Conservation (phyloP, 2,329 filamentous ascomycete genomes). For the Nectriaceae sp. region DNA sequence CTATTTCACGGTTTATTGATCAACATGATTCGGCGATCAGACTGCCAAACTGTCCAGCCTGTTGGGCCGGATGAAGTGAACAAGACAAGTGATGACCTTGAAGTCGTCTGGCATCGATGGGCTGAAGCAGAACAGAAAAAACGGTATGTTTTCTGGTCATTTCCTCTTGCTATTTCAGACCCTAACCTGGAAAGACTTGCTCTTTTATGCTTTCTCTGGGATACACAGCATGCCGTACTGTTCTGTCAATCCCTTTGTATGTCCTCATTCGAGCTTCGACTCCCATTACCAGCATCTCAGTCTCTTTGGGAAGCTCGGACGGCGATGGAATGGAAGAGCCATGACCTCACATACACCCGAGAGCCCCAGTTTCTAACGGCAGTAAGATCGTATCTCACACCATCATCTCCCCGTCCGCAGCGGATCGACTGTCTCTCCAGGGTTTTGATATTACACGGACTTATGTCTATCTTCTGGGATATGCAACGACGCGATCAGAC, state of each 20-base stretch:
- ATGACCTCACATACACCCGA: slow-evolving; percentile 34
- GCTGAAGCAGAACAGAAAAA: slow-evolving; percentile 60
- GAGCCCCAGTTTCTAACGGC: slow-evolving; percentile 49
- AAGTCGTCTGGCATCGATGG: slow-evolving; percentile 53
- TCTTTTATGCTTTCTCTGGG: slow-evolving; percentile 66
- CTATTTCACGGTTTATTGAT: slow-evolving; percentile 47
- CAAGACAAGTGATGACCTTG: slow-evolving; percentile 39
- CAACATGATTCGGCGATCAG: slow-evolving; percentile 39
- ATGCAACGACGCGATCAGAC: slow-evolving; percentile 64
- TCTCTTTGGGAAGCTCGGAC: slow-evolving; percentile 58
- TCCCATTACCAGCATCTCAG: slow-evolving; percentile 56
- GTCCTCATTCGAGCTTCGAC: slow-evolving; percentile 63
- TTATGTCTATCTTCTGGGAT: slow-evolving; percentile 65
- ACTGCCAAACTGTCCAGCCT: slow-evolving; percentile 37
- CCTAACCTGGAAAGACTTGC: slow-evolving; percentile 44
- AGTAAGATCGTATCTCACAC: slow-evolving; percentile 58
- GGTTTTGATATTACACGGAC: slow-evolving; percentile 57
- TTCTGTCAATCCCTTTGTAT: slow-evolving; percentile 69
- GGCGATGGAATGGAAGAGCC: background rate
- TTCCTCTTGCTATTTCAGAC: too few species aligned
- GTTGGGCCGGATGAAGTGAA: slow-evolving; percentile 20
- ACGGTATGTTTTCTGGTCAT: too few species aligned
- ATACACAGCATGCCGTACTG: slow-evolving; percentile 63
- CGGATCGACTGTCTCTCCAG: slow-evolving; percentile 54
- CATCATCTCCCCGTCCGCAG: slow-evolving; percentile 38